Evolutionary conservation across 345 rosid genomes (phyloP).

Genomic region (Populus simonii): DNA sequence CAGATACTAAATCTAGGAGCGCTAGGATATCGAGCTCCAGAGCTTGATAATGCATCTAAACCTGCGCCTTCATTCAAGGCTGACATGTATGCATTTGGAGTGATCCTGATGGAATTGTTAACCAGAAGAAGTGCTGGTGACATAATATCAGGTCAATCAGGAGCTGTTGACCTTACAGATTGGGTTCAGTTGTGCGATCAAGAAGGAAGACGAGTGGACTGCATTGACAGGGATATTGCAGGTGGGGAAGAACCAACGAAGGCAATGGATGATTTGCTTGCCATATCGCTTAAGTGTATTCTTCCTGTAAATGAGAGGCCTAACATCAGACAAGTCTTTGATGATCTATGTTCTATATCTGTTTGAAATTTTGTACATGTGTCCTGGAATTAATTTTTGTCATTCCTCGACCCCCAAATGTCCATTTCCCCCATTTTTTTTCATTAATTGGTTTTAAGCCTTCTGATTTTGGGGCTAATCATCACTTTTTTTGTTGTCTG

Average conservation of each 20-base stretch:
- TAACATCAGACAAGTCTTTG: constrained; percentile 82
- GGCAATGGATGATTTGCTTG: constrained; percentile 89
- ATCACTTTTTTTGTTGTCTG: constrained; percentile 21
- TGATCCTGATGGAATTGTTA: constrained; percentile 82
- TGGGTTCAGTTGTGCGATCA: constrained; percentile 83
- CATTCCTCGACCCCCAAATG: constrained; percentile 41
- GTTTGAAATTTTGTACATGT: constrained; percentile 61
- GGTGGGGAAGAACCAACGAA: constrained; percentile 73
- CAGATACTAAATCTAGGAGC: constrained; percentile 89
- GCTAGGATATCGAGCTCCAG: constrained; percentile 89
- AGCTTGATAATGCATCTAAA: constrained; percentile 62
- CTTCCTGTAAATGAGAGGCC: constrained; percentile 86
- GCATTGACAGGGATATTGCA: constrained; percentile 82
- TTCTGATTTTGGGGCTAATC: constrained; percentile 37
- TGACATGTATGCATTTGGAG: constrained; percentile 85
- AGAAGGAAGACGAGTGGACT: constrained; percentile 89
- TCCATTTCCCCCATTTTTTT: constrained; percentile 16
- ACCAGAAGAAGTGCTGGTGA: constrained; percentile 89
- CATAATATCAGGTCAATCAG: constrained; percentile 91
- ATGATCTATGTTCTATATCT: constrained; percentile 63
- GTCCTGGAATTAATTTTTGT: constrained; percentile 51
- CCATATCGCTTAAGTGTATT: constrained; percentile 74
- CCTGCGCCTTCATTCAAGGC: constrained; percentile 68
- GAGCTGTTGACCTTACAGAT: constrained; percentile 85
- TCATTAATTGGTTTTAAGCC: constrained; percentile 45